Evolutionary conservation across 2,329 filamentous ascomycete genomes (phyloP), one percentile per base, ranked within the genome.

Genomic region (Chrysosporium queenslandicum): DNA sequence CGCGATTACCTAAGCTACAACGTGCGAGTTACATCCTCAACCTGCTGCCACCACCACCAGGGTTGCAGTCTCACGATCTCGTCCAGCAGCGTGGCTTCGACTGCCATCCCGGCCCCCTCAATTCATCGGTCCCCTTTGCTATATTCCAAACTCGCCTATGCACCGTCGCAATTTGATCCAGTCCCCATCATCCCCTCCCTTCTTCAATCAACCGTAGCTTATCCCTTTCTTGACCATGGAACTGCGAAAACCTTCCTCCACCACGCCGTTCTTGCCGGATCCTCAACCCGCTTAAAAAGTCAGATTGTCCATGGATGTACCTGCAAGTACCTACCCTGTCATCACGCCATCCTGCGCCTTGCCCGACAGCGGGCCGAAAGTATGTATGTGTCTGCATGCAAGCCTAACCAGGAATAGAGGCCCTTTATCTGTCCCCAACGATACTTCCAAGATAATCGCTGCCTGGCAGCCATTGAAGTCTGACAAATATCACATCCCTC

Each of bases 301-400:
- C 23, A 27, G 29, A 27, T 20, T 23, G 21, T 2, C 23, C 14
- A 18, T 7, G 21, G 20, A 23, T 37, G 45, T 47, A 47, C 29
- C 32, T 47, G 18, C 30, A 47, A 47, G 45, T 46, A 46, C 14
- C 41, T 43, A 3, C 27, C 21, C 27, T 43, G 21, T 43, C 41
- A 43, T 27, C 41, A 25, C 36, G 36, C 36, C 36, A 39, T 39
- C 36, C 20, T 20, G 36, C 36, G 36, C 32, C 14, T n/a, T n/a
- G 8, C 6, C 32, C 32, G 32, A 4, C 11, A 36, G n/a, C 11
- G n/a, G 14, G 14, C 9, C 27, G 27, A 29, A 29, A 29, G 27
- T 4, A 36, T 12, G 32, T 4, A 4, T n/a, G n/a, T n/a, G n/a
- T n/a, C n/a, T n/a, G n/a, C n/a, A n/a, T n/a, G n/a, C n/a, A n/a